phyloP scores from a whole-genome alignment of 2,329 filamentous ascomycete genomes.

The Trichoderma endophyticum region DNA sequence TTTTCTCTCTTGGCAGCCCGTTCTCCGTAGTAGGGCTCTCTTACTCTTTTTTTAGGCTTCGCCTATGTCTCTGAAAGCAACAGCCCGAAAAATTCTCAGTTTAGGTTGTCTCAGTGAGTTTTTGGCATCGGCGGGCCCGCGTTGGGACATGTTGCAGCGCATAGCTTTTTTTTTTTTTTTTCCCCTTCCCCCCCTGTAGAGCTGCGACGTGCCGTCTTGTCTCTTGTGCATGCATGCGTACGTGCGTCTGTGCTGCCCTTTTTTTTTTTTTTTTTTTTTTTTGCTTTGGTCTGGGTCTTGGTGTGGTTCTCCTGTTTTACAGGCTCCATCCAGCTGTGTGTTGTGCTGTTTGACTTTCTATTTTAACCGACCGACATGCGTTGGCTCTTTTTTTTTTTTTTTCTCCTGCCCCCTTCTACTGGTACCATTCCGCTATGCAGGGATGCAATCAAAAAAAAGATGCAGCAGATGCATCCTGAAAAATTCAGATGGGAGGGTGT shows the following conservation, averaged over 20 bases:
- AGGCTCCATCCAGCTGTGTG: background rate
- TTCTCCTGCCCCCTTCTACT: background rate
- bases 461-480: background rate
- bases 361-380: background rate
- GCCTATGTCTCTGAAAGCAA: background rate
- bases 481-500: background rate
- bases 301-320: background rate
- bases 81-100: background rate
- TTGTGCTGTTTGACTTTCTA: background rate
- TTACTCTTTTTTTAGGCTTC: background rate
- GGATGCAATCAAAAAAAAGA: background rate
- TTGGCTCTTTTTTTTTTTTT: background rate
- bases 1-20: too few relatives aligned
- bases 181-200: background rate
- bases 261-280: background rate
- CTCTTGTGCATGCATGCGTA: background rate
- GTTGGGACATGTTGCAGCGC: background rate
- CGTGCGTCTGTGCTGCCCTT: background rate
- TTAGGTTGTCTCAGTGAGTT: background rate
- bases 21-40: too few relatives aligned
- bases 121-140: conserved; percentile 4
- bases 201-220: background rate
- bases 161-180: background rate
- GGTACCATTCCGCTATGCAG: background rate
- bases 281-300: background rate